These are phyloP conservation scores for Tetragonia tetragonoides DNA, from an alignment of 148 eudicot species.

Conservation along the genomic window DNA sequence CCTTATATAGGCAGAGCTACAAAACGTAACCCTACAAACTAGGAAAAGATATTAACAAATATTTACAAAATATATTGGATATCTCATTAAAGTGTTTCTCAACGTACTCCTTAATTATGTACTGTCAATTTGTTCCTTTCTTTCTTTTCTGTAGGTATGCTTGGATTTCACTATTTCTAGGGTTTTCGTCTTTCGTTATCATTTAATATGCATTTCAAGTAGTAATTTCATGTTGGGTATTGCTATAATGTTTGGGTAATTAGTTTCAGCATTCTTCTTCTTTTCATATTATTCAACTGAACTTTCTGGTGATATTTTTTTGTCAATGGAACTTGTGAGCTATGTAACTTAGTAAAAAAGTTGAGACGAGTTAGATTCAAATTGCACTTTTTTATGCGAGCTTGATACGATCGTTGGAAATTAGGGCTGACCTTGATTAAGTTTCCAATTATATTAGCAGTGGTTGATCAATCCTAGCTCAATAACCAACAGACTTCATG, in stretches of 20 bases:
- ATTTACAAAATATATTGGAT: no score
- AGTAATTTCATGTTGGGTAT: background rate
- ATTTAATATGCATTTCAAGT: conserved; percentile 2
- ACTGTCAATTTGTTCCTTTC: background rate
- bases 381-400: background rate
- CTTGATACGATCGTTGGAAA: background rate
- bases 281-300: no score
- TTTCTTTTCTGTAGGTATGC: background rate
- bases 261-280: background rate
- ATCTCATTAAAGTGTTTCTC: no score
- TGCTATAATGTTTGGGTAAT: background rate
- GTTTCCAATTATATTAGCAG: no score
- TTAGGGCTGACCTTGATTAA: no score
- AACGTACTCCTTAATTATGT: no score
- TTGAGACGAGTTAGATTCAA: background rate
- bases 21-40: no score
- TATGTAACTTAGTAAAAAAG: background rate
- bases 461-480: no score
- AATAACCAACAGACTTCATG: no score
- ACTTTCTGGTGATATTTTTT: background rate
- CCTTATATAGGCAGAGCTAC: no score
- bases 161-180: background rate
- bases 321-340: background rate
- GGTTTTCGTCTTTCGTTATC: background rate
- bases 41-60: no score